Evolutionary conservation across 2,329 filamentous ascomycete species (phyloP).

Genomic region (Xylaria hypoxylon): DNA sequence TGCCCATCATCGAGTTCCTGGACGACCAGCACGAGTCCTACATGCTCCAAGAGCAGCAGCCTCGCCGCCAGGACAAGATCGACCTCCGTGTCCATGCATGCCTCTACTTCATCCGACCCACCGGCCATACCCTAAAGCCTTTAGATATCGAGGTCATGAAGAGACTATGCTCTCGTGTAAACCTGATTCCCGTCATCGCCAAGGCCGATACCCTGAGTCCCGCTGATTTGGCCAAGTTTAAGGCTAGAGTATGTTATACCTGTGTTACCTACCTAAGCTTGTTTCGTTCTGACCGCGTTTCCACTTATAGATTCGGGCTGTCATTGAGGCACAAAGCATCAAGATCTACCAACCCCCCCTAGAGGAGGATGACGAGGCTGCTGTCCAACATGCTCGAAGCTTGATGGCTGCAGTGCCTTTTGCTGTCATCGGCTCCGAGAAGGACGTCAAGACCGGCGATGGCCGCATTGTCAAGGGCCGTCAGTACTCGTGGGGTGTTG

Average conservation of each 20-base stretch:
- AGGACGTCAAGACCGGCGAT: slow-evolving; percentile 96
- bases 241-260: slow-evolving; percentile 79
- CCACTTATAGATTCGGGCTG: slow-evolving; percentile 79
- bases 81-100: slow-evolving; percentile 98
- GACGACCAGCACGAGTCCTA: slow-evolving; percentile 99
- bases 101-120: slow-evolving; percentile 98
- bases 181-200: slow-evolving; percentile 97
- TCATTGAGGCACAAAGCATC: slow-evolving; percentile 98
- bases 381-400: slow-evolving; percentile 92
- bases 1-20: slow-evolving; percentile 99
- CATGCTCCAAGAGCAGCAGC: slow-evolving; percentile 99
- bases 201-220: slow-evolving; percentile 99
- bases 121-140: slow-evolving; percentile 97
- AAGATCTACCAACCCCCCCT: slow-evolving; percentile 99
- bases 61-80: slow-evolving; percentile 97
- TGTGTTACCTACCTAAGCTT: background rate
- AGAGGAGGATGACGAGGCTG: slow-evolving; percentile 97
- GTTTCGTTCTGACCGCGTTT: slow-evolving; percentile 19
- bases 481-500: slow-evolving; percentile 99
- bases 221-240: slow-evolving; percentile 90
- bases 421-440: slow-evolving; percentile 98
- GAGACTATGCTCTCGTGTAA: slow-evolving; percentile 96
- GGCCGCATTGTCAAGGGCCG: slow-evolving; percentile 98
- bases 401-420: slow-evolving; percentile 98
- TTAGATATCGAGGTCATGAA: slow-evolving; percentile 99